phyloP scores from a whole-genome alignment of 805 yeast genomes.

The Saturnispora hagleri region DNA sequence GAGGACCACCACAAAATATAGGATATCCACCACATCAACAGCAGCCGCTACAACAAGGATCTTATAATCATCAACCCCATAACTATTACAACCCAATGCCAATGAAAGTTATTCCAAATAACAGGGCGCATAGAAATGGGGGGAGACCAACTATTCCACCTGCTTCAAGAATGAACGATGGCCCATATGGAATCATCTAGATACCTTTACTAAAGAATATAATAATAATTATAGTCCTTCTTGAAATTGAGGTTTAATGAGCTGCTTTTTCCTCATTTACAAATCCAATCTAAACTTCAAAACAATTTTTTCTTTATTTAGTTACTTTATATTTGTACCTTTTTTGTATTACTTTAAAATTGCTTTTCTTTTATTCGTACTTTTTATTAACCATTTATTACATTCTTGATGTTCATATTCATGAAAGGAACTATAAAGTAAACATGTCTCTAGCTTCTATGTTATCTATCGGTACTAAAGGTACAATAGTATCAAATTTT shows the following conservation, averaged over 20 bases:
- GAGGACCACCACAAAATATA: background rate
- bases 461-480: background rate
- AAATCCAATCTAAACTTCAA: background rate
- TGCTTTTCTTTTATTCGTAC: background rate
- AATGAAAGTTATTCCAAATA: background rate
- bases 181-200: constrained; percentile 33
- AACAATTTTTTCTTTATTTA: no score
- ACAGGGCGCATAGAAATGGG: constrained; percentile 1
- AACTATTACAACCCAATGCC: constrained; percentile 9
- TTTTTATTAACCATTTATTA: background rate
- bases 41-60: constrained; percentile 1
- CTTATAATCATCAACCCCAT: constrained; percentile 1
- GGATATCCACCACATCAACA: background rate
- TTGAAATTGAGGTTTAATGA: background rate
- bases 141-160: constrained; percentile 13
- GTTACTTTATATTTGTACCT: background rate
- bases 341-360: background rate
- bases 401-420: background rate
- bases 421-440: no score
- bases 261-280: background rate
- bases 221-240: background rate
- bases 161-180: constrained; percentile 25
- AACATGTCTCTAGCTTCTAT: background rate
- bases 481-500: constrained; percentile 3
- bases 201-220: constrained; percentile 1